Conservation (phyloP, 176 grass and related monocot genomes). For the Zea luxurians region DNA sequence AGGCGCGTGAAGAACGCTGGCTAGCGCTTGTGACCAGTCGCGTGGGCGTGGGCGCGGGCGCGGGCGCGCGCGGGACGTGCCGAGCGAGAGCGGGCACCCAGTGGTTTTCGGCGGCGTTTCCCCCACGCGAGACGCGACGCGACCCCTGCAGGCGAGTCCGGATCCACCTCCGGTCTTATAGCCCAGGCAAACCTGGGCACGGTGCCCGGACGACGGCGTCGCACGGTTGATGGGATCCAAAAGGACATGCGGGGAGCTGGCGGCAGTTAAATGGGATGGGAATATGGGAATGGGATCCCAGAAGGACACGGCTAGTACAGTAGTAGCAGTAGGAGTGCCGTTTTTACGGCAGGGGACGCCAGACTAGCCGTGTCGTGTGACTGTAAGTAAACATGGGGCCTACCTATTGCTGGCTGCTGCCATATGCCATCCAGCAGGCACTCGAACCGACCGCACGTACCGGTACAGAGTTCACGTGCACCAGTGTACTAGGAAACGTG, state of each 20-base stretch:
- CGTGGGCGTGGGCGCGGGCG: neutral
- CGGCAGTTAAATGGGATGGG: neutral
- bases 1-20: neutral
- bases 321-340: neutral
- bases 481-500: neutral
- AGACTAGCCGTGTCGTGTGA: neutral
- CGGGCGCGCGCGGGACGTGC: neutral
- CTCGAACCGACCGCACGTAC: no score
- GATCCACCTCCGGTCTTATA: no score
- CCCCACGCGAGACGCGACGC: neutral
- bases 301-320: neutral
- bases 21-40: neutral
- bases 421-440: no score
- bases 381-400: no score
- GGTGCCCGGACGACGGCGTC: no score
- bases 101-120: neutral
- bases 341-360: neutral
- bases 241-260: neutral
- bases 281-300: neutral
- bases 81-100: neutral
- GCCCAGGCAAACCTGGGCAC: no score
- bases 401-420: no score
- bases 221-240: neutral
- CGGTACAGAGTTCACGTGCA: no score
- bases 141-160: no score